A percentile compares a stretch with the other conserved stretches of the same genome.
These are phyloP conservation scores for Diaporthe citrichinensis DNA, from an alignment of 2,329 filamentous ascomycete genomes.

Conservation along the genomic window DNA sequence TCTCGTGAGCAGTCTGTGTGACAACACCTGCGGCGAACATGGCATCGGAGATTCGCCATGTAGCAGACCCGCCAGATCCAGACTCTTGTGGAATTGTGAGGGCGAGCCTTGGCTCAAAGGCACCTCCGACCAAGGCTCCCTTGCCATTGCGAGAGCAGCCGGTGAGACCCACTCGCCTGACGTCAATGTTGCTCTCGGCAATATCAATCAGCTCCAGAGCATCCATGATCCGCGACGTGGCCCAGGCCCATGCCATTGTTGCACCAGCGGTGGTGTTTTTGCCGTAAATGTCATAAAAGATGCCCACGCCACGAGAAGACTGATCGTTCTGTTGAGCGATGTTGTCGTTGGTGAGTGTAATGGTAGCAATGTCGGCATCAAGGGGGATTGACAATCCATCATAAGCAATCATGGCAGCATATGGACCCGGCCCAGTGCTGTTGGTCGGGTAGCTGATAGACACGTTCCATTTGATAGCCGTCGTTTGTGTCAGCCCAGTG, in stretches of 20 bases:
- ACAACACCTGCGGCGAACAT: slow-evolving; percentile 66
- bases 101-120: slow-evolving; percentile 62
- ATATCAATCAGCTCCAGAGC: slow-evolving; percentile 54
- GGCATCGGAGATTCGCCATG: slow-evolving; percentile 60
- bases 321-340: slow-evolving; percentile 64
- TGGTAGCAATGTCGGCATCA: slow-evolving; percentile 60
- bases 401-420: slow-evolving; percentile 61
- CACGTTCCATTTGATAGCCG: slow-evolving; percentile 51
- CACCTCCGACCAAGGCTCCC: slow-evolving; percentile 65
- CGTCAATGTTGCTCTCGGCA: slow-evolving; percentile 55
- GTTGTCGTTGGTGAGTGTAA: slow-evolving; percentile 63
- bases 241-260: slow-evolving; percentile 66
- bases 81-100: slow-evolving; percentile 65
- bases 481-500: slow-evolving; percentile 46
- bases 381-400: slow-evolving; percentile 60
- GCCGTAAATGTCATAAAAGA: slow-evolving; percentile 65
- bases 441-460: slow-evolving; percentile 51
- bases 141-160: slow-evolving; percentile 68
- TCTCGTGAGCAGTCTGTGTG: slow-evolving; percentile 54
- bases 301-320: slow-evolving; percentile 57
- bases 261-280: slow-evolving; percentile 59
- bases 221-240: slow-evolving; percentile 63
- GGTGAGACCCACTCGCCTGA: slow-evolving; percentile 58
- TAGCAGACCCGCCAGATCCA: slow-evolving; percentile 64
- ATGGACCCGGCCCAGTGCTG: slow-evolving; percentile 50